Base-by-base conservation (phyloP, 2,329 filamentous ascomycete species). In the Ceratocystis lukuohia region DNA sequence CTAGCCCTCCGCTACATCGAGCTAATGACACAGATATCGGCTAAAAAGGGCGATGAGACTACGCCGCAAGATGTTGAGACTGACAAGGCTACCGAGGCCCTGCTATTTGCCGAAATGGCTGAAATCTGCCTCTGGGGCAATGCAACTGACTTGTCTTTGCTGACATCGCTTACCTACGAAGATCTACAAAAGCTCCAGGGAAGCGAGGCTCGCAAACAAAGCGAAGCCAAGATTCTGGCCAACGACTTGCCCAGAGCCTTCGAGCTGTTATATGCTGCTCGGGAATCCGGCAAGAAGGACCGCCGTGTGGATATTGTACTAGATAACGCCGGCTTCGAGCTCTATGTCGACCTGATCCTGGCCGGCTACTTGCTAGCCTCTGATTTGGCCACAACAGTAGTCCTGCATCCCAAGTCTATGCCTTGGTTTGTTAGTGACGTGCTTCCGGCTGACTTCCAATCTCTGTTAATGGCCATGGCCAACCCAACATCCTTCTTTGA, bases 371-470 rank as follows among this genome's bases (percentile, higher is more conserved):
- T 99, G 15, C 81, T 99, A 5, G 86, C 90, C 0, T 82, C 91
- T 0, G 89, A 88, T 0, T 84, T 99, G 5, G 94, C 94, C 0
- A 96, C 92, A 0, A 85, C 85, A 28, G 82, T 99, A 15, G 86
- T 97, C 22, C 82, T 99, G 8, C 92, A 96, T 72, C 92, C 94
- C 64, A 99, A 99, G 78, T 87, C 86, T 25, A 92, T 99, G 67
- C 94, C 94, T 0, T 99, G 94, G 94, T 99, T 97, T 74, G 94
- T 99, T 61, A 96, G 91, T 0, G 94, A 99, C 72, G 94, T 97
- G 2, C 77, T 96, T 10, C 92, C 93, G 0, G 81, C 79, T 50
- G 94, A 99, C 76, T 96, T 97, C 71, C 81, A 80, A 1, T 85
- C 87, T n/a, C 82, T 97, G 1, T 83, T 99, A 64, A 85, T 83